Conservation (phyloP, 495 filamentous ascomycete species). For the Paragyromitra xinjiangensis region DNA sequence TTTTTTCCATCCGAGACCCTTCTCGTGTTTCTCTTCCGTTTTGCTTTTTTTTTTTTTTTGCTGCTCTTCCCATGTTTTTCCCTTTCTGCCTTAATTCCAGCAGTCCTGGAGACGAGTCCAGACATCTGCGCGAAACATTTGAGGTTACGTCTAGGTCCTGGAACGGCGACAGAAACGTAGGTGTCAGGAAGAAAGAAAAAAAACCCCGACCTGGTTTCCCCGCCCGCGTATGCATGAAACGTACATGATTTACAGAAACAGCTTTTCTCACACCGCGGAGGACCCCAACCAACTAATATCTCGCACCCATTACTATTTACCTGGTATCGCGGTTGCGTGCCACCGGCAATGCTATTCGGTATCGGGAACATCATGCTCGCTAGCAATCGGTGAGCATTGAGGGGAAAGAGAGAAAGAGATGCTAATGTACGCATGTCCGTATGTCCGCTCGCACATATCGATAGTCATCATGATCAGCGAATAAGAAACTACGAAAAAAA, state of each 20-base stretch:
- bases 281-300: slow-evolving; percentile 7
- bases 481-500: slow-evolving; percentile 9
- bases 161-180: slow-evolving; percentile 19
- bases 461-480: slow-evolving; percentile 32
- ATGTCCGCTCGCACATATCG: slow-evolving; percentile 17
- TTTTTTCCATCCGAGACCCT: neutral
- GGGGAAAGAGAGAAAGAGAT: slow-evolving; percentile 5
- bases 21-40: neutral
- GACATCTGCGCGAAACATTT: slow-evolving; percentile 29
- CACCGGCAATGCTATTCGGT: slow-evolving; percentile 3
- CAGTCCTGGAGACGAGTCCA: neutral
- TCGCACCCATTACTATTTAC: slow-evolving; percentile 18
- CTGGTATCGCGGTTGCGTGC: slow-evolving; percentile 11
- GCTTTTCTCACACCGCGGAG: slow-evolving; percentile 10
- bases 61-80: neutral
- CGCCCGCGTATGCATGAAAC: slow-evolving; percentile 38
- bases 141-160: slow-evolving; percentile 14
- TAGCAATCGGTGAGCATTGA: slow-evolving; percentile 14
- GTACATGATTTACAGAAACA: slow-evolving; percentile 22
- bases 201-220: slow-evolving; percentile 39
- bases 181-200: slow-evolving; percentile 1
- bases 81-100: neutral
- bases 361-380: slow-evolving; percentile 11
- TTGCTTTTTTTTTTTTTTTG: slow-evolving; percentile 15
- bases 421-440: neutral